Base-by-base conservation (phyloP, 202 grass and related monocot species). In the Setaria viridis region DNA sequence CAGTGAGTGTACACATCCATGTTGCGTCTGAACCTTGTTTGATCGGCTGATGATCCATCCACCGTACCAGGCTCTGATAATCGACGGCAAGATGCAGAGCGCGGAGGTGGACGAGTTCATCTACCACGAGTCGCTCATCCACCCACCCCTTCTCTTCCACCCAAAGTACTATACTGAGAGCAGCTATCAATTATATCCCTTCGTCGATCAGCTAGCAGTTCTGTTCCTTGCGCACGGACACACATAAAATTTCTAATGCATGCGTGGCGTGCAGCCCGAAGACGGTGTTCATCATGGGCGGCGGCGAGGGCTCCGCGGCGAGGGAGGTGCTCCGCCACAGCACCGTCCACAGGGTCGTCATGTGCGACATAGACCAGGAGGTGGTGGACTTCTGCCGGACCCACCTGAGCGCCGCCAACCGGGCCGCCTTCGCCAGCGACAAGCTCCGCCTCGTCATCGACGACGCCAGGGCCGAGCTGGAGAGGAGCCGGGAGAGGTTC, bases 1-100 rank as follows among this genome's bases (percentile, higher is more conserved):
- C 46, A 48, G 9, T 1, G 46, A 8, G 46, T 50, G 41, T 25
- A 11, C 39, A 58, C 16, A 37, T 19, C 19, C 64, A 67, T 62
- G 58, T 71, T 74, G 55, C 21, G 12, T 50, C 29, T 57, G 42
- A 34, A 62, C 66, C 39, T n/a, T 85, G 9, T 35, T 21, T 51
- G 20, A 1, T 67, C 16, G 0, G 16, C 3, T 25, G 19, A 14
- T 65, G 2, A 41, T 41, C 21, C 58, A 30, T 62, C 9, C 25
- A 25, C 25, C 25, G 25, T 25, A 2, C 3, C 9, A 94, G 94
- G 91, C 88, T 35, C 54, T 94, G 80, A 89, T 97, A 82, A 92
- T 97, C 79, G 90, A 97, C 51, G 92, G 92, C 13, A 97, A 97
- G 86, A 94, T 94, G 94, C 94, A 97, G 87, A 94, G 94, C 67